Base-by-base conservation (phyloP, 495 filamentous ascomycete species). In the Penicillium angulare region DNA sequence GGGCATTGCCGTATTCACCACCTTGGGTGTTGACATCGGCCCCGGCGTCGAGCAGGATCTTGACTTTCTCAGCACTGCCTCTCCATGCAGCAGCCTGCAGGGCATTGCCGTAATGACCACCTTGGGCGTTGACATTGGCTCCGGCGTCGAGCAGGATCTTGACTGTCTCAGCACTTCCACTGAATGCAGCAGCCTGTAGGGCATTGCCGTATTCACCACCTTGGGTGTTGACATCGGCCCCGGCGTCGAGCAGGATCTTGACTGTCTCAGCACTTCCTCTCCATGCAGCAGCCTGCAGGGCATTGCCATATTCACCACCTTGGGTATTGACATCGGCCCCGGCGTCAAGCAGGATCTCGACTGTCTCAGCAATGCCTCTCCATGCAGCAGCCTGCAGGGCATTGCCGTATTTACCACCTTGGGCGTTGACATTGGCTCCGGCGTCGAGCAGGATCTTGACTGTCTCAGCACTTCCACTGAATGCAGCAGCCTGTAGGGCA, bases 341-440 rank as follows among this genome's bases (percentile, higher is more conserved):
- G n/a, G n/a, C n/a, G n/a, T n/a, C n/a, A n/a, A n/a, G n/a, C n/a
- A n/a, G n/a, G n/a, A n/a, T n/a, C n/a, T n/a, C n/a, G n/a, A n/a
- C n/a, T n/a, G n/a, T n/a, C n/a, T n/a, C n/a, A n/a, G n/a, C n/a
- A n/a, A n/a, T n/a, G n/a, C n/a, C n/a, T n/a, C n/a, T n/a, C n/a
- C n/a, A n/a, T n/a, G 33, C 17, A 52, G 49, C 52, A 21, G 52
- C 52, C 7, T 29, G 24, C 7, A 36, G 31, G 12, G 22, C 31
- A 47, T 39, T 22, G 16, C 18, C 36, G 18, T 39, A 39, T 8
- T 21, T 0, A 39, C 18, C 36, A 22, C 36, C 36, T 18, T 39
- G 16, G 36, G 36, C 18, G 3, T 22, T 13, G 36, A 38, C 3
- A 47, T 38, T 21, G 13, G 21, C 32, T 0, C 20, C 4, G 2